Evolutionary conservation across 371 early-diverging fungal genomes (phyloP).

Genomic region (Apophysomyces elegans): DNA sequence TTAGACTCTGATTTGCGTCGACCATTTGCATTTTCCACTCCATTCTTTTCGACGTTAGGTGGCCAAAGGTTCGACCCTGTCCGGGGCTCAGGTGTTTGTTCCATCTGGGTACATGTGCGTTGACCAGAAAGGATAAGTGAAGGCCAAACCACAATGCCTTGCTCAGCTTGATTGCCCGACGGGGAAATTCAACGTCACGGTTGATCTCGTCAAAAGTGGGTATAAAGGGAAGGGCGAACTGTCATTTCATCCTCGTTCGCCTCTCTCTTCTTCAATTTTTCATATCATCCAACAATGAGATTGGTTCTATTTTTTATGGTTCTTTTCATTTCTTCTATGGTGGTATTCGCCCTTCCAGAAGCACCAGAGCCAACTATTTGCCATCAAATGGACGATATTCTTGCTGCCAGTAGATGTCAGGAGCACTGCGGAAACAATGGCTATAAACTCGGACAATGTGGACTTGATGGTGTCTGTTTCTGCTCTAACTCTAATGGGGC

Average conservation of each 20-base stretch:
- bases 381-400: neutral
- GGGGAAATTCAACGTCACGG: slow-evolving; percentile 1
- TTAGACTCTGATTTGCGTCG: slow-evolving; percentile 9
- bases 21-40: neutral
- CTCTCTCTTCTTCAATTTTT: neutral
- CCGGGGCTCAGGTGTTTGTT: slow-evolving; percentile 10
- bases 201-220: neutral
- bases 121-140: neutral
- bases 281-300: neutral
- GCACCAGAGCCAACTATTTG: neutral
- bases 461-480: neutral
- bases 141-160: neutral
- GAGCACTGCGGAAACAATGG: neutral
- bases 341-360: neutral
- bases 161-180: neutral
- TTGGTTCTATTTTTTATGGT: neutral
- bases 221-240: neutral
- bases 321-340: neutral
- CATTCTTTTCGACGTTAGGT: neutral
- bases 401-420: neutral
- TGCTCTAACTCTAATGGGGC: neutral
- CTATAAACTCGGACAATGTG: neutral
- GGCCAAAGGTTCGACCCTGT: slow-evolving; percentile 7
- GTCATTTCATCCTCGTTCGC: too few relatives aligned
- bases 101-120: slow-evolving; percentile 10